A percentile compares a stretch with the other conserved stretches of the same genome.
phyloP scores from a whole-genome alignment of 2,329 filamentous ascomycete genomes.

The Metarhizium album region DNA sequence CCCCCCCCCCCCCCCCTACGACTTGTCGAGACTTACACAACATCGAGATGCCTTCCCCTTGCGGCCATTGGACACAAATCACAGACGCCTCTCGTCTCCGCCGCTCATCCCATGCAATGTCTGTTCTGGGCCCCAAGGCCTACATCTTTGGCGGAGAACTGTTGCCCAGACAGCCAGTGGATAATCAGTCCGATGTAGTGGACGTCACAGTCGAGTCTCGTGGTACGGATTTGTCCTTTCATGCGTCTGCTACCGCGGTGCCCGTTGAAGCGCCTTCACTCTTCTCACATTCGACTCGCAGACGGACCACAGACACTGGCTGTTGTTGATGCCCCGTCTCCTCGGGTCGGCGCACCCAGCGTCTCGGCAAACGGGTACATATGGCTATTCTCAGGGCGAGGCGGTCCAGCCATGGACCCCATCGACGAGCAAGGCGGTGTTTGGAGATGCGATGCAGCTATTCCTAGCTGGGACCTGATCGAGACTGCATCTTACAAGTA shows the following conservation, averaged over 20 bases:
- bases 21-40: too few species aligned
- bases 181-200: conserved; percentile 32
- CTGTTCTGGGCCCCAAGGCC: conserved; percentile 25
- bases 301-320: too few species aligned
- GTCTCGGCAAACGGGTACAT: conserved; percentile 23
- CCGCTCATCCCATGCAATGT: conserved; percentile 39
- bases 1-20: too few species aligned
- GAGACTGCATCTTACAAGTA: conserved; percentile 20
- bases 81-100: conserved; percentile 23
- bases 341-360: too few species aligned
- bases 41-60: too few species aligned
- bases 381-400: conserved; percentile 53
- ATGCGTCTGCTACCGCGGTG: too few species aligned
- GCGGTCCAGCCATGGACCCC: conserved; percentile 47
- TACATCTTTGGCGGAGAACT: conserved; percentile 44
- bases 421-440: conserved; percentile 46
- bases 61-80: conserved; percentile 15
- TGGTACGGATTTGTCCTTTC: too few species aligned
- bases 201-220: too few species aligned
- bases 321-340: too few species aligned
- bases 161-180: conserved; percentile 37
- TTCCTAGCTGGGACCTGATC: conserved; percentile 34
- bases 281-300: too few species aligned
- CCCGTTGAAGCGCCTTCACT: too few species aligned
- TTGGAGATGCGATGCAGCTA: conserved; percentile 39